Evolutionary conservation across 75 land plant species (phyloP).

Genomic region (Sequoia sempervirens): DNA sequence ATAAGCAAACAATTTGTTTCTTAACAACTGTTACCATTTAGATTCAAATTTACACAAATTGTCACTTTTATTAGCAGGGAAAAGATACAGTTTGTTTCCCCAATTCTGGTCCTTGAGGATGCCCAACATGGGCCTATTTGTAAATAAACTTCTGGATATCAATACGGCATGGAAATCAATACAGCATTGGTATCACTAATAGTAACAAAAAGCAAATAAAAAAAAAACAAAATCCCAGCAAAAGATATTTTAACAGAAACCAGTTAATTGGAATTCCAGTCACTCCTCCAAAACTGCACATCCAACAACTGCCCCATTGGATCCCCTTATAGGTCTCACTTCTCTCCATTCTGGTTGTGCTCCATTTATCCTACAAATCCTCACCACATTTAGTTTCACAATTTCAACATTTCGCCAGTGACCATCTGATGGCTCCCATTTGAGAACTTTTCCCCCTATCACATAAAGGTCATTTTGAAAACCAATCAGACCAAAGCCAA

Average conservation of each 20-base stretch:
- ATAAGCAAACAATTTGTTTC: background rate
- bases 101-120: background rate
- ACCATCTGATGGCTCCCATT: constrained; percentile 20
- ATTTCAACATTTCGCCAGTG: constrained; percentile 28
- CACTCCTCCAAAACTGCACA: constrained; percentile 36
- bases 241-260: background rate
- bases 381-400: constrained; percentile 24
- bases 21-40: background rate
- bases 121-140: background rate
- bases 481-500: constrained; percentile 23
- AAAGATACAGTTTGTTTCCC: background rate
- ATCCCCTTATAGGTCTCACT: constrained; percentile 22
- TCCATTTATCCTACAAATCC: constrained; percentile 12
- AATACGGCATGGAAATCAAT: background rate
- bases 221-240: background rate
- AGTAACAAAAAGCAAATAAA: background rate
- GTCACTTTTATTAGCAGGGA: background rate
- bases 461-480: constrained; percentile 23
- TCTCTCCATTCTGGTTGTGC: constrained; percentile 19
- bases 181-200: background rate
- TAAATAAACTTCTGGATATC: background rate
- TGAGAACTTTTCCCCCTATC: constrained; percentile 27
- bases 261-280: background rate
- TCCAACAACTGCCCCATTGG: constrained; percentile 21
- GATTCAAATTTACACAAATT: background rate